Conservation (phyloP, 352 stramenopile genomes). For the Phytopythium ostracodes region DNA sequence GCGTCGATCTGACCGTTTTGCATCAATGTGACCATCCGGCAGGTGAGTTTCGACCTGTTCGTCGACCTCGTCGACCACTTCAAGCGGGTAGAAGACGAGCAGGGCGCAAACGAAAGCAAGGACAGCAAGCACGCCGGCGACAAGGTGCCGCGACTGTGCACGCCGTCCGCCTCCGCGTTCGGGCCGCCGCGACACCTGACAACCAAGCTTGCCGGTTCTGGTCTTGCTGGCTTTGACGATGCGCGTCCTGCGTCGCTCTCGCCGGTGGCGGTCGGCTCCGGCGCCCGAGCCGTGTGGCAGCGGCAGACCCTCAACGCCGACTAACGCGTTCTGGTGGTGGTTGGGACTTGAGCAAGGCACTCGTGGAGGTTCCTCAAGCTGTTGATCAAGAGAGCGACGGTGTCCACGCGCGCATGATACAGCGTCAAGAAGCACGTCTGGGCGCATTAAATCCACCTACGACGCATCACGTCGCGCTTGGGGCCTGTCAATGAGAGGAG, state of each 20-base stretch:
- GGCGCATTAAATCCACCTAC: too few species aligned
- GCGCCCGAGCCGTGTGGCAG: background rate
- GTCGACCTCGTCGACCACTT: constrained; percentile 43
- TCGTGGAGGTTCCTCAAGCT: background rate
- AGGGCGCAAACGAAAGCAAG: constrained; percentile 6
- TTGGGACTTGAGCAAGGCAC: too few species aligned
- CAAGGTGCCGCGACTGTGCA: background rate
- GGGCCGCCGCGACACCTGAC: too few species aligned
- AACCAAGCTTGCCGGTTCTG: background rate
- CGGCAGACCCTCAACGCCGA: background rate
- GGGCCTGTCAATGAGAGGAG: too few species aligned
- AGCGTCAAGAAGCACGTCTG: too few species aligned
- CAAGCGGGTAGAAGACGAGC: constrained; percentile 10
- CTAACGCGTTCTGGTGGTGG: too few species aligned
- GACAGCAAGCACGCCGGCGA: background rate
- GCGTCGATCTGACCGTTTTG: background rate
- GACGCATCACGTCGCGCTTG: too few species aligned
- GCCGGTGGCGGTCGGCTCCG: constrained; percentile 1
- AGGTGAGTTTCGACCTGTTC: constrained; percentile 70
- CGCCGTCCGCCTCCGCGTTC: background rate
- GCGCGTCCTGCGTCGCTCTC: background rate
- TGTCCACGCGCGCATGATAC: background rate
- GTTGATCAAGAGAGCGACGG: background rate
- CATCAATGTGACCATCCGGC: constrained; percentile 1
- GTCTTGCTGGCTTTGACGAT: background rate